Evolutionary conservation across 495 filamentous ascomycete genomes (phyloP).

Genomic region (Hyaloscypha hepaticicola): DNA sequence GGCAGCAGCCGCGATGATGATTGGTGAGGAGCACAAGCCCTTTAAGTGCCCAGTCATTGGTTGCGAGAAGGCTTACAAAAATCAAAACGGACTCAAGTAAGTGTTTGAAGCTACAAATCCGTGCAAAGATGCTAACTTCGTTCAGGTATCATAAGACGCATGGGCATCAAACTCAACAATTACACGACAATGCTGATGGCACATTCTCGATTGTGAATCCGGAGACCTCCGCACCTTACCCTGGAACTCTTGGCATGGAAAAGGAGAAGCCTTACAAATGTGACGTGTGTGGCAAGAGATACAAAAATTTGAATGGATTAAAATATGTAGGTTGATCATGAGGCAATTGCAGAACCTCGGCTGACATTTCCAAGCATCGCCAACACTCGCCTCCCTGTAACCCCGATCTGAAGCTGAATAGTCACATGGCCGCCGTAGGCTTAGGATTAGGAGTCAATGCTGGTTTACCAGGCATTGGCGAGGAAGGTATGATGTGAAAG

Average conservation of each 20-base stretch:
- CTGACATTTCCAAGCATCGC: constrained; percentile 58
- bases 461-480: constrained; percentile 33
- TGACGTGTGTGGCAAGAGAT: constrained; percentile 94
- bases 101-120: constrained; percentile 27
- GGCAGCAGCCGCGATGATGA: constrained; percentile 39
- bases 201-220: constrained; percentile 98
- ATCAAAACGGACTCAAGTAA: constrained; percentile 96
- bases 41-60: constrained; percentile 98
- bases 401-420: constrained; percentile 38
- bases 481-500: constrained; percentile 32
- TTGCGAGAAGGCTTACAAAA: constrained; percentile 99
- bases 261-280: constrained; percentile 99
- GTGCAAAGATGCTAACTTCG: constrained; percentile 37
- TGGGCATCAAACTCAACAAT: constrained; percentile 92
- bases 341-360: constrained; percentile 9
- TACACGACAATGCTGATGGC: constrained; percentile 92
- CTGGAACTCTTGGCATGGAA: constrained; percentile 97
- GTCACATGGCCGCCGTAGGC: constrained; percentile 28
- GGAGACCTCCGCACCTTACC: constrained; percentile 88
- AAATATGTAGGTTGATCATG: constrained; percentile 65
- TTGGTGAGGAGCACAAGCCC: constrained; percentile 81
- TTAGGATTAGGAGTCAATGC: constrained; percentile 30
- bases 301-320: constrained; percentile 97
- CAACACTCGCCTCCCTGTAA: constrained; percentile 77
- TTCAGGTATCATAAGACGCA: constrained; percentile 73